These are phyloP conservation scores for Fusarium dimerum DNA, from an alignment of 2,329 filamentous ascomycete genomes.

Conservation along the genomic window DNA sequence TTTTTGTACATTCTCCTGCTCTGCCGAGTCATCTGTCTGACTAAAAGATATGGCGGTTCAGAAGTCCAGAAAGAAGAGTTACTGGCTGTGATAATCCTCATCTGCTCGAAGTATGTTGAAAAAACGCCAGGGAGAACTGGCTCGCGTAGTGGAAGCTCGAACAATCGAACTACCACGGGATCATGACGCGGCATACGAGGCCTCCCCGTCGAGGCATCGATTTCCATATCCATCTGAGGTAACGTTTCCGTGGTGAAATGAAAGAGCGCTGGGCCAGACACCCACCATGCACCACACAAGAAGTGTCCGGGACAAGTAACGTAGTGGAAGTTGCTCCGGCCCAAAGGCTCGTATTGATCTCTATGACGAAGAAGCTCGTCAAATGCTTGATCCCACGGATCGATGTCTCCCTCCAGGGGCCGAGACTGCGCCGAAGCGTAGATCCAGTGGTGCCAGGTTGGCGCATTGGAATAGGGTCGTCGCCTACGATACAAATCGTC, in stretches of 20 bases:
- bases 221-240: no score
- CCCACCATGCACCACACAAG: not conserved
- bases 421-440: not conserved
- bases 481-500: no score
- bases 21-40: no score
- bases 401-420: not conserved
- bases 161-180: not conserved
- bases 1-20: no score
- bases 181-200: not conserved
- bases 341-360: not conserved
- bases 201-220: no score
- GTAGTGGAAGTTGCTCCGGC: constrained; percentile 3
- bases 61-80: not conserved
- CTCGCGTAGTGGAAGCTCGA: not conserved
- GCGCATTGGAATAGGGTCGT: no score
- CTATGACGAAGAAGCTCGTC: not conserved
- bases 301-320: not conserved
- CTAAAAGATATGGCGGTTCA: no score
- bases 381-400: constrained; percentile 1
- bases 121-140: not conserved
- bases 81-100: not conserved
- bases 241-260: no score
- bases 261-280: constrained; percentile 2
- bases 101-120: not conserved
- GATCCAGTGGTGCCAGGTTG: not conserved